Conservation (phyloP, 1,284 basidiomycete species). For the Ustilago crameri region DNA sequence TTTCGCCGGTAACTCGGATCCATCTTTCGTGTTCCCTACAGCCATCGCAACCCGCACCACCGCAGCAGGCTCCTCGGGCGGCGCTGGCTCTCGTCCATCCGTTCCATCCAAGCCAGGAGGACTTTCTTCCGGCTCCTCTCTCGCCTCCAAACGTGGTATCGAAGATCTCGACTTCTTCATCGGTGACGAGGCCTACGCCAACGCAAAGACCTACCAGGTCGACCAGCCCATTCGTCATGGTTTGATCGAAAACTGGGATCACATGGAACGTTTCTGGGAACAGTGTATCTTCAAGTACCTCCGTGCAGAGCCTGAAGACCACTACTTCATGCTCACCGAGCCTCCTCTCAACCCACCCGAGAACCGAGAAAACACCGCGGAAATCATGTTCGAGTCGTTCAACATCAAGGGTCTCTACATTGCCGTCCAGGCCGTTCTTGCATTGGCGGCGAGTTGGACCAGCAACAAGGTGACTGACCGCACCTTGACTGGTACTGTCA, state of each 20-base stretch:
- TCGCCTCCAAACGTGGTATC: constrained; percentile 92
- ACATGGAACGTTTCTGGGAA: constrained; percentile 99
- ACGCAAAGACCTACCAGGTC: constrained; percentile 88
- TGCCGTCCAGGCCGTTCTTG: constrained; percentile 98
- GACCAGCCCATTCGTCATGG: constrained; percentile 98
- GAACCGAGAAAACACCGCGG: constrained; percentile 98
- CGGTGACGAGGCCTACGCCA: constrained; percentile 95
- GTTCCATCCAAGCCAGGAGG: constrained; percentile 80
- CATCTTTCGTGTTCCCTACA: constrained; percentile 77
- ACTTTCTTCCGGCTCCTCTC: constrained; percentile 67
- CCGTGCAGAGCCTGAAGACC: constrained; percentile 97
- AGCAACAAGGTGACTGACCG: constrained; percentile 91
- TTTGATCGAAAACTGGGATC: constrained; percentile 99
- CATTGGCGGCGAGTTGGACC: constrained; percentile 96
- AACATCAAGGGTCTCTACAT: constrained; percentile 98
- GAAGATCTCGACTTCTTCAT: constrained; percentile 99
- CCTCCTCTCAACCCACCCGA: constrained; percentile 98
- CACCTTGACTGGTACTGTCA: constrained; percentile 95
- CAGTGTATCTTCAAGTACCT: constrained; percentile 99
- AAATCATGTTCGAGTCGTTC: constrained; percentile 99
- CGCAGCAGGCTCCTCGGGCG: constrained; percentile 41
- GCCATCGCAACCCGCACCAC: constrained; percentile 66
- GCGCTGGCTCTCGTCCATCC: constrained; percentile 73
- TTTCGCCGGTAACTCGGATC: constrained; percentile 98
- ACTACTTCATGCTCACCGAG: constrained; percentile 97